These are phyloP conservation scores for Boletus insuetus DNA, from an alignment of 768 basidiomycete genomes.

Conservation along the genomic window DNA sequence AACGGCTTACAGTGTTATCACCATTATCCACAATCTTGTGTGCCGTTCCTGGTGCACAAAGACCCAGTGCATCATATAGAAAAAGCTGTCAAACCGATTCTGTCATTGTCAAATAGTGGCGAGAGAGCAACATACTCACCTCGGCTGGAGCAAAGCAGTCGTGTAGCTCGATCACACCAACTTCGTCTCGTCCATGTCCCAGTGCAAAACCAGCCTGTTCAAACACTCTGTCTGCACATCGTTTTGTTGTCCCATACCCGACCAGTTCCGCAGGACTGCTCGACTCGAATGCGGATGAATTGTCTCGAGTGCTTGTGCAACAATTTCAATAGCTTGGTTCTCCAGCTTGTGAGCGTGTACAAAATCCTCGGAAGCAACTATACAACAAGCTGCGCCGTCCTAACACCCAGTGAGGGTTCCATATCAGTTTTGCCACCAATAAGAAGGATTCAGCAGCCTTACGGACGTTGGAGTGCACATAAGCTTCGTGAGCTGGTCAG, in stretches of 20 bases:
- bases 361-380: conserved; percentile 76
- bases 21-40: conserved; percentile 69
- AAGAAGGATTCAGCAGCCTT: conserved; percentile 13
- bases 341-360: conserved; percentile 67
- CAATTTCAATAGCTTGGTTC: conserved; percentile 84
- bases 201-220: conserved; percentile 61
- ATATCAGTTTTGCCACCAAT: background rate
- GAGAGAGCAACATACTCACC: conserved; percentile 34
- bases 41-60: conserved; percentile 61
- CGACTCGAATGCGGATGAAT: conserved; percentile 57
- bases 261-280: conserved; percentile 70
- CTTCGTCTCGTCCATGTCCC: conserved; percentile 61
- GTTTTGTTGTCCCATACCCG: conserved; percentile 73
- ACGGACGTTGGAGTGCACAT: conserved; percentile 86
- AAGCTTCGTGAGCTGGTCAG: conserved; percentile 66
- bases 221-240: conserved; percentile 65
- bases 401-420: conserved; percentile 18
- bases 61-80: conserved; percentile 73
- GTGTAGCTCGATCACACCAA: conserved; percentile 78
- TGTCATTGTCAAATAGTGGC: background rate
- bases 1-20: conserved; percentile 65
- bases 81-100: conserved; percentile 49
- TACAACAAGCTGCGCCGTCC: conserved; percentile 74
- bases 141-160: conserved; percentile 84
- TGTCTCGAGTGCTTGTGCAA: conserved; percentile 59